phyloP scores from a whole-genome alignment of 2,329 filamentous ascomycete genomes.

The Alternaria gansuensis region DNA sequence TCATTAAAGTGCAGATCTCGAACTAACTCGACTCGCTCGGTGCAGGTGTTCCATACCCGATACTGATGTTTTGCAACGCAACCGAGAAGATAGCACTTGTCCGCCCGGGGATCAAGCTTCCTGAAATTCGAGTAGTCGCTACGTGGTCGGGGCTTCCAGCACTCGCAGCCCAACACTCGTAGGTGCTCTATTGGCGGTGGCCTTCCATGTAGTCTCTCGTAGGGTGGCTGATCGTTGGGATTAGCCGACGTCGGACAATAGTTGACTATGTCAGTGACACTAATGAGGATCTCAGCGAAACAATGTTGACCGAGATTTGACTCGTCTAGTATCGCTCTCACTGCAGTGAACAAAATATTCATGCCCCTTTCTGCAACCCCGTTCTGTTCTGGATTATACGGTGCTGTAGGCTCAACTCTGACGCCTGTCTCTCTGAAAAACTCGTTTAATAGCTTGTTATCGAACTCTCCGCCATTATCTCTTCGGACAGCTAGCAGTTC shows the following conservation, averaged over 20 bases:
- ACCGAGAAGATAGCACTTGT: constrained; percentile 10
- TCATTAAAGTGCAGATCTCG: constrained; percentile 11
- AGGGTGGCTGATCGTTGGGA: constrained; percentile 1
- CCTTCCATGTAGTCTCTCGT: not conserved
- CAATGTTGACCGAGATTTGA: constrained; percentile 6
- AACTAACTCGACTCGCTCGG: constrained; percentile 9
- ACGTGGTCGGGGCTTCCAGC: not conserved
- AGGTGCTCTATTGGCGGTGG: no score
- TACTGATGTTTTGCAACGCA: constrained; percentile 6
- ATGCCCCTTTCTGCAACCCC: constrained; percentile 3
- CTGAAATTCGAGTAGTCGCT: constrained; percentile 4
- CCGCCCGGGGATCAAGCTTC: constrained; percentile 10
- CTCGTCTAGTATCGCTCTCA: constrained; percentile 11
- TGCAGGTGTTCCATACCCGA: constrained; percentile 8
- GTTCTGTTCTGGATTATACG: constrained; percentile 5
- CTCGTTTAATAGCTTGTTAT: constrained; percentile 4
- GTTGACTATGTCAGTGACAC: constrained; percentile 7
- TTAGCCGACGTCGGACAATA: constrained; percentile 6
- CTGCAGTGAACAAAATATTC: constrained; percentile 3
- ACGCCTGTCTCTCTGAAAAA: constrained; percentile 7
- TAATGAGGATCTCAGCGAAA: constrained; percentile 10
- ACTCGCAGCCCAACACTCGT: no score
- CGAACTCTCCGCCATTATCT: constrained; percentile 3
- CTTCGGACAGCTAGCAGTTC: constrained; percentile 1
- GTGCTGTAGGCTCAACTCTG: constrained; percentile 4